Evolutionary conservation across 305 asterid genomes (phyloP), one percentile per base, ranked within the genome.

Genomic region (Lippia alba): DNA sequence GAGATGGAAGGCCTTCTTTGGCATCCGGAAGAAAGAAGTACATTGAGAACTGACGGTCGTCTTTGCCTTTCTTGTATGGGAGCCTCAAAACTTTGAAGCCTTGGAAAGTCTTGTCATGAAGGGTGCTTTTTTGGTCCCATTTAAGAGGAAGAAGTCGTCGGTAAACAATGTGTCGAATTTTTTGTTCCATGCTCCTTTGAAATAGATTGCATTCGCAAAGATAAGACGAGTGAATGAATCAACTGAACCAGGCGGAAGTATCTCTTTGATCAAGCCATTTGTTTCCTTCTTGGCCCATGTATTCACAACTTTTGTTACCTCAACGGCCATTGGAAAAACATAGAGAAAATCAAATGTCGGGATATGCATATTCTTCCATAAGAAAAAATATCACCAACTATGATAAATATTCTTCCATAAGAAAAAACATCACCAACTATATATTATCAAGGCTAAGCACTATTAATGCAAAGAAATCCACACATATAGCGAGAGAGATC

Each of bases 11-110:
- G 1, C 96, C 96, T 56, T 81, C 89, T 45, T 72, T 91, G 56
- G 92, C 86, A 59, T 89, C 91, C 0, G 99, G 97, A 55, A 89
- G 96, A 60, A 83, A 86, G 80, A 89, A 72, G 67, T 89, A 88
- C 96, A 94, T 87, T 30, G 96, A 79, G 81, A 91, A 91, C 56
- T 67, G 75, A 11, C 49, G 49, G 4, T 44, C 81, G 65, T 94
- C 98, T 50, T 83, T 81, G 2, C 98, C 97, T 72, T 85, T 90
- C 67, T 83, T 72, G 68, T 94, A 94, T 0, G 91, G 87, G 50
- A 94, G 85, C 0, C 91, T 64, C 72, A 89, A 53, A 10, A 91
- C 97, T 76, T 89, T 91, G 56, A 93, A 91, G 49, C 82, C 94
- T 40, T 89, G 89, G 44, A 70, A 89, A 62, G 78, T 82, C 87